phyloP scores from a whole-genome alignment of 2,329 filamentous ascomycete species.

The Diaporthe vexans region DNA sequence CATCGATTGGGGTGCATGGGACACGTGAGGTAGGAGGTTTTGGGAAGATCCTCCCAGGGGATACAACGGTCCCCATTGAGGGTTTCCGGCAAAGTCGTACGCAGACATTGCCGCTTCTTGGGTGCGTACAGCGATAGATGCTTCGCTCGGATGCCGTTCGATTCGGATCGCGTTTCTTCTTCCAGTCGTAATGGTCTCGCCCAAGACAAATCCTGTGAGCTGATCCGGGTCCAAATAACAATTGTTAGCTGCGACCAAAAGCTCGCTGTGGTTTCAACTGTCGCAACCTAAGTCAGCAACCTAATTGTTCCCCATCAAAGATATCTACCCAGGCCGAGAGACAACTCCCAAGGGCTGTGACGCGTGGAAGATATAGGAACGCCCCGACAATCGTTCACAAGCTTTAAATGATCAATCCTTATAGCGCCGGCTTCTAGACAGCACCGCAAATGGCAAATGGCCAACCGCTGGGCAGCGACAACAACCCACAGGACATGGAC shows the following conservation, averaged over 20 bases:
- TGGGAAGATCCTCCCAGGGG: slow-evolving; percentile 36
- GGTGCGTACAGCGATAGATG: not conserved
- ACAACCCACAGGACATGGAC: not conserved
- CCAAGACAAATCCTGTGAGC: not conserved
- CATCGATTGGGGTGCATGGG: slow-evolving; percentile 17
- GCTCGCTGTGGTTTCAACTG: not conserved
- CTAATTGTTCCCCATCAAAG: not conserved
- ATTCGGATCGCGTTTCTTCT: slow-evolving; percentile 9
- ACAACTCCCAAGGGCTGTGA: not conserved
- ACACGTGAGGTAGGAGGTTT: slow-evolving; percentile 35
- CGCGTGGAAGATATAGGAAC: too few relatives aligned
- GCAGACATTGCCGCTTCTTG: slow-evolving; percentile 34
- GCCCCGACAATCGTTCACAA: not conserved
- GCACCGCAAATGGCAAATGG: not conserved
- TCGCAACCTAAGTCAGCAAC: not conserved
- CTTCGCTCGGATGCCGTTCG: not conserved
- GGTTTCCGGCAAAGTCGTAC: slow-evolving; percentile 37
- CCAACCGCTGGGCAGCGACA: not conserved
- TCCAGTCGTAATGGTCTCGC: not conserved
- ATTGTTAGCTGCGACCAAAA: not conserved
- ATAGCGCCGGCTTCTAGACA: not conserved
- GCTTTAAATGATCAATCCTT: not conserved
- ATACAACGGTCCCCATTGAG: slow-evolving; percentile 38
- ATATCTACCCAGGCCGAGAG: not conserved
- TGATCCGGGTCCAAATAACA: not conserved